Evolutionary conservation across 148 eudicot genomes (phyloP), one percentile per base, ranked within the genome.

Genomic region (Selenicereus undatus): DNA sequence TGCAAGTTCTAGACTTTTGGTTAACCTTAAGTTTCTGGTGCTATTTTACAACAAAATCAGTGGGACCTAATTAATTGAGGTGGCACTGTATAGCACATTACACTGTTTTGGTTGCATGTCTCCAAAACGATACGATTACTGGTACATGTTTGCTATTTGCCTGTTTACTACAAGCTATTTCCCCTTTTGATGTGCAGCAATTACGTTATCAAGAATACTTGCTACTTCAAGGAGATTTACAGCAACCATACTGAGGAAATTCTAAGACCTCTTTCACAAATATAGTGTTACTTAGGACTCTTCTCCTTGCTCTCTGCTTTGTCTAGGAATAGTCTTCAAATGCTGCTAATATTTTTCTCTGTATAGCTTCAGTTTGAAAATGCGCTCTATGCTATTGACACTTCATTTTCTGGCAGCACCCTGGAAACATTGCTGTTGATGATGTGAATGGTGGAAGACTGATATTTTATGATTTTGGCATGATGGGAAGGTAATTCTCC

Each of bases 361-460:
- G 6, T 27, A 27, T 11, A 24, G 12, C 71, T 66, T n/a, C 17
- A 11, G 32, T 27, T 56, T 12, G 7, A 66, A 66, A 66, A 66
- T 66, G 35, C 18, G 9, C 17, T 26, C 11, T 27, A 70, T n/a
- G 76, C 73, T 69, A 45, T 58, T 69, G 58, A 81, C 26, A 39
- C 32, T 27, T 73, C 70, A 71, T 35, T 36, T 84, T 71, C 79
- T 72, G 74, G 84, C 92, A 95, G 99, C 99, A 96, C 86, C 99
- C 99, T 76, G 99, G 99, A 75, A 96, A 96, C 83, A 96, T 96
- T 82, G 99, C 99, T 84, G 98, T 92, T 39, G 99, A 96, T 88
- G 98, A 96, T 84, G 88, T 96, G 54, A 96, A 96, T 92, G 99
- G 99, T 83, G 99, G 99, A 87, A 91, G 99, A 76, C 87, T 96